A percentile compares a stretch with the other conserved stretches of the same genome.
Evolutionary conservation across 805 yeast species (phyloP).

Genomic region (Candida ovalis): DNA sequence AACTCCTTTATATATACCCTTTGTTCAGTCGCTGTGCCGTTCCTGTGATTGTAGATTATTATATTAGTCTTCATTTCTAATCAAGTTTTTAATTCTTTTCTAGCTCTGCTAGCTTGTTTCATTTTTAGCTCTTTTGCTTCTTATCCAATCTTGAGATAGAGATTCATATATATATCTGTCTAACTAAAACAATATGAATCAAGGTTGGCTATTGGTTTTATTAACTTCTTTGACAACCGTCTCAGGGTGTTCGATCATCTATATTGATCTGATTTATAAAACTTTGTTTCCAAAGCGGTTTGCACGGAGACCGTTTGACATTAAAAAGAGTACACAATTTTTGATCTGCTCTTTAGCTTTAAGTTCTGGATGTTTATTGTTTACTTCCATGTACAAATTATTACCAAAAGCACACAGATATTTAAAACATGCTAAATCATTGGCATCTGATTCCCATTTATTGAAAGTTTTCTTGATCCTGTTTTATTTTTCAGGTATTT

Average conservation of each 20-base stretch:
- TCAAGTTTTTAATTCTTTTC: too few relatives aligned
- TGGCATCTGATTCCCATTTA: constrained; percentile 20
- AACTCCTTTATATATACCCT: too few relatives aligned
- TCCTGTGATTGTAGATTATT: too few relatives aligned
- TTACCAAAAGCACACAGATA: constrained; percentile 65
- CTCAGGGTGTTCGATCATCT: constrained; percentile 66
- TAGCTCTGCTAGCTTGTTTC: too few relatives aligned
- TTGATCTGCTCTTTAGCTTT: constrained; percentile 72
- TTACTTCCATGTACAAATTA: constrained; percentile 73
- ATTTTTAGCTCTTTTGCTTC: too few relatives aligned
- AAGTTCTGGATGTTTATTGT: constrained; percentile 76
- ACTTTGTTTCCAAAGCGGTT: constrained; percentile 40
- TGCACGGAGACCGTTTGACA: constrained; percentile 41
- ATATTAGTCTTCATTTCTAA: too few relatives aligned
- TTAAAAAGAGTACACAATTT: constrained; percentile 58
- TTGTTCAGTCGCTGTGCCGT: too few relatives aligned
- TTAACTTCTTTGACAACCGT: constrained; percentile 70
- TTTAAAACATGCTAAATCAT: constrained; percentile 30
- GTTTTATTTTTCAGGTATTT: constrained; percentile 48
- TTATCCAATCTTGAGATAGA: too few relatives aligned
- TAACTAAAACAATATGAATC: too few relatives aligned
- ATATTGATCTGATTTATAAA: constrained; percentile 51
- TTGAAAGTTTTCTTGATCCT: constrained; percentile 43
- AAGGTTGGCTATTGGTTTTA: constrained; percentile 64
- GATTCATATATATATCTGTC: too few relatives aligned